Percentiles rank a stretch among this genome's conserved stretches.
Conservation (phyloP, 2,329 filamentous ascomycete species). For the Sclerotinia trifoliorum region DNA sequence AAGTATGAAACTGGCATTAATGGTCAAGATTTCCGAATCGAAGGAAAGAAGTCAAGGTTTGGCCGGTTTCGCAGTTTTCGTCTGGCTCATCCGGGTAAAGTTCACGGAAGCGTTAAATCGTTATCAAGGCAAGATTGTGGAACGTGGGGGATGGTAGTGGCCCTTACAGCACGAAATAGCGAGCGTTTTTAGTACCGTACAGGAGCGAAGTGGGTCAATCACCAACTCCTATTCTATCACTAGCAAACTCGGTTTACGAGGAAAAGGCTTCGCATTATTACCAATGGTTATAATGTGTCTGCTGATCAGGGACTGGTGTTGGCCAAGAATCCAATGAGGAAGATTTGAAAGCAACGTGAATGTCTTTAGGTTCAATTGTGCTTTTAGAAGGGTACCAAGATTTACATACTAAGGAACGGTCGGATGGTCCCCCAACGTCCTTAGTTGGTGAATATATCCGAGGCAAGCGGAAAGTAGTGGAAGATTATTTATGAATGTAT, state of each 20-base stretch:
- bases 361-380: neutral
- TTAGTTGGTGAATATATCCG: neutral
- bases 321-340: conserved; percentile 7
- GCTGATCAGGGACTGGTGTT: conserved; percentile 3
- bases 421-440: neutral
- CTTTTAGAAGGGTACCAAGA: neutral
- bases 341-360: conserved; percentile 9
- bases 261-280: neutral
- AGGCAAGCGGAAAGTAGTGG: neutral
- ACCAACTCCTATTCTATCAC: neutral
- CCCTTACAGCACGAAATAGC: conserved; percentile 20
- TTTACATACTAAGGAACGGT: conserved; percentile 2
- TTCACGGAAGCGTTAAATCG: conserved; percentile 3
- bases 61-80: conserved; percentile 4
- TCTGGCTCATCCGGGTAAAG: conserved; percentile 14
- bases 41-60: conserved; percentile 1
- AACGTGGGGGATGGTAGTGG: conserved; percentile 16
- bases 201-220: neutral
- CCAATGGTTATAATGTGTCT: neutral
- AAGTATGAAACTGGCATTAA: neutral
- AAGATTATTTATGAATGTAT: neutral
- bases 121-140: conserved; percentile 7
- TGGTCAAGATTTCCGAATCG: neutral
- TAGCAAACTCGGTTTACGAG: neutral
- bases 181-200: neutral